Percentiles rank a stretch among this genome's conserved stretches.
phyloP scores from a whole-genome alignment of 805 yeast genomes.

The Brettanomyces bruxellensis region DNA sequence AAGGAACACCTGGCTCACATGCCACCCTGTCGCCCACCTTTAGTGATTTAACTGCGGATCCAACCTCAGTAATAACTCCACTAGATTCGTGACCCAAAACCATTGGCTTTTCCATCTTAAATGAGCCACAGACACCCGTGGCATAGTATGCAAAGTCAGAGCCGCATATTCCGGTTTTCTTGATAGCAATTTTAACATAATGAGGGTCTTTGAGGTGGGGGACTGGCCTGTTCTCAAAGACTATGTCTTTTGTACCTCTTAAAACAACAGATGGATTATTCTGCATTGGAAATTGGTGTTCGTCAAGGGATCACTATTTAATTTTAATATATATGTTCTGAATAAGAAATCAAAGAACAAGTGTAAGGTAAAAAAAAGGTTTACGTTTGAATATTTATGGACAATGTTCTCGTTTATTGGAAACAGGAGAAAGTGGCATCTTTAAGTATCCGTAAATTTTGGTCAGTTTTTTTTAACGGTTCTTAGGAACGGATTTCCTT shows the following conservation, averaged over 20 bases:
- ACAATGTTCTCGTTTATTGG: too few relatives aligned
- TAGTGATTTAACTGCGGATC: constrained; percentile 51
- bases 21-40: constrained; percentile 83
- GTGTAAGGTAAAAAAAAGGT: not conserved
- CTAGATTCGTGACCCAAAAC: constrained; percentile 80
- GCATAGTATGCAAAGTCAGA: constrained; percentile 78
- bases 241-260: constrained; percentile 33
- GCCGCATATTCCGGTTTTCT: constrained; percentile 74
- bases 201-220: constrained; percentile 56
- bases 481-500: too few relatives aligned
- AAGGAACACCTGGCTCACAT: constrained; percentile 79
- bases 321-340: too few relatives aligned
- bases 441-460: too few relatives aligned
- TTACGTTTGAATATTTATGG: not conserved
- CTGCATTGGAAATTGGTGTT: not conserved
- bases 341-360: too few relatives aligned
- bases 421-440: too few relatives aligned
- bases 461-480: too few relatives aligned
- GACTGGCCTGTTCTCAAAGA: constrained; percentile 55
- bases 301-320: too few relatives aligned
- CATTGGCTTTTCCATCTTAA: constrained; percentile 59
- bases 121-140: constrained; percentile 72
- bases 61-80: constrained; percentile 67
- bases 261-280: constrained; percentile 50
- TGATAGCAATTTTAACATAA: constrained; percentile 46